Evolutionary conservation across 306 rosid species (phyloP).

Genomic region (Vachellia pachyceras): DNA sequence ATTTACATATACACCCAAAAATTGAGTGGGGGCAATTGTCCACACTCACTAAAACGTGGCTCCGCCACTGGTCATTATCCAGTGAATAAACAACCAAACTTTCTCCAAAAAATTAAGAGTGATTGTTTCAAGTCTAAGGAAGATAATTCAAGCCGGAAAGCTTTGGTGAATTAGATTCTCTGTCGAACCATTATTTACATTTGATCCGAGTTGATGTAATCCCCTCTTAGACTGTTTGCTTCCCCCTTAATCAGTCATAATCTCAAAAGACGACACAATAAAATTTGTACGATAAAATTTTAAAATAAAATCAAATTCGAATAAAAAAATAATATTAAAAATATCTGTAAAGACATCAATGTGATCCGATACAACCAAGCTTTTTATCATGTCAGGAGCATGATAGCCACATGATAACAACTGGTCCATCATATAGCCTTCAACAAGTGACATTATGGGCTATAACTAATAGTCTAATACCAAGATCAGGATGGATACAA

Average conservation of each 20-base stretch:
- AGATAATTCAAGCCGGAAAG: too few species aligned
- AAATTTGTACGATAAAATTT: background rate
- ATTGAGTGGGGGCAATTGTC: too few species aligned
- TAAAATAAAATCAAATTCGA: background rate
- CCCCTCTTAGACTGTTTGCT: background rate
- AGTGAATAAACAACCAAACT: background rate
- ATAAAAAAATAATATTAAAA: background rate
- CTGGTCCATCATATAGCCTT: background rate
- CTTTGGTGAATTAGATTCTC: too few species aligned
- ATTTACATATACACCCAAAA: too few species aligned
- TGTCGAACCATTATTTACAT: background rate
- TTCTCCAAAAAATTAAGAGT: too few species aligned
- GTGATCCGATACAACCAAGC: background rate
- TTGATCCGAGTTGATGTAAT: background rate
- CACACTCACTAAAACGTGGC: too few species aligned
- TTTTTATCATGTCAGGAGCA: background rate
- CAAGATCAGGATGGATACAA: background rate
- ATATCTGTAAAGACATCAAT: background rate
- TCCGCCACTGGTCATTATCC: too few species aligned
- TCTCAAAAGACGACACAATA: background rate
- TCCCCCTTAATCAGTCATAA: background rate
- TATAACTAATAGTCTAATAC: background rate
- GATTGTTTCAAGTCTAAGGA: too few species aligned
- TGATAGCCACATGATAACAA: background rate
- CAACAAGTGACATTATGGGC: background rate